Evolutionary conservation across 495 filamentous ascomycete species (phyloP).

Genomic region (Penicillium maclennaniae): DNA sequence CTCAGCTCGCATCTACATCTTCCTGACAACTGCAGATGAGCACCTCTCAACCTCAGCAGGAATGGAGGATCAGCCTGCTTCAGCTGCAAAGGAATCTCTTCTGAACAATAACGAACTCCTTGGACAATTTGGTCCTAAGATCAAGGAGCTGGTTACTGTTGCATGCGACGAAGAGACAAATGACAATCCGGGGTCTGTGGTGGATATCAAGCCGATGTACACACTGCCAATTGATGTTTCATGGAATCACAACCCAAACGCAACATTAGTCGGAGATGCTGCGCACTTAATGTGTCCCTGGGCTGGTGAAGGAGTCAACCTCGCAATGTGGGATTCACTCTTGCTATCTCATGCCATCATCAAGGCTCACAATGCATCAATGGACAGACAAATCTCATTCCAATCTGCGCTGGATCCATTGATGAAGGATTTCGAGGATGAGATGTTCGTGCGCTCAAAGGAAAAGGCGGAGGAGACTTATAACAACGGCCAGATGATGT

Average conservation of each 20-base stretch:
- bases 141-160: conserved; percentile 37
- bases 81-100: conserved; percentile 24
- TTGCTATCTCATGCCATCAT: conserved; percentile 41
- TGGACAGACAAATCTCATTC: conserved; percentile 12
- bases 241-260: conserved; percentile 42
- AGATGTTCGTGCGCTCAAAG: conserved; percentile 29
- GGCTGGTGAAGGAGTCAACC: conserved; percentile 57
- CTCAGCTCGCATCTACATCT: conserved; percentile 37
- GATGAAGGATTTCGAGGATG: conserved; percentile 33
- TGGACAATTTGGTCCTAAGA: conserved; percentile 22
- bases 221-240: conserved; percentile 48
- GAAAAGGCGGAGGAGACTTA: conserved; percentile 29
- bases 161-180: conserved; percentile 34
- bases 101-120: conserved; percentile 30
- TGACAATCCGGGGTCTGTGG: conserved; percentile 20
- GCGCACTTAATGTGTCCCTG: conserved; percentile 62
- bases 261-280: conserved; percentile 58
- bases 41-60: conserved; percentile 20
- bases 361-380: conserved; percentile 7
- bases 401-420: conserved; percentile 17
- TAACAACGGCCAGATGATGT: conserved; percentile 21
- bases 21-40: conserved; percentile 30
- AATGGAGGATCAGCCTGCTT: conserved; percentile 24
- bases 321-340: conserved; percentile 55
- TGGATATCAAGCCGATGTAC: conserved; percentile 36